Conservation (phyloP, 2,329 filamentous ascomycete genomes). For the Exutisphaerella laricina region DNA sequence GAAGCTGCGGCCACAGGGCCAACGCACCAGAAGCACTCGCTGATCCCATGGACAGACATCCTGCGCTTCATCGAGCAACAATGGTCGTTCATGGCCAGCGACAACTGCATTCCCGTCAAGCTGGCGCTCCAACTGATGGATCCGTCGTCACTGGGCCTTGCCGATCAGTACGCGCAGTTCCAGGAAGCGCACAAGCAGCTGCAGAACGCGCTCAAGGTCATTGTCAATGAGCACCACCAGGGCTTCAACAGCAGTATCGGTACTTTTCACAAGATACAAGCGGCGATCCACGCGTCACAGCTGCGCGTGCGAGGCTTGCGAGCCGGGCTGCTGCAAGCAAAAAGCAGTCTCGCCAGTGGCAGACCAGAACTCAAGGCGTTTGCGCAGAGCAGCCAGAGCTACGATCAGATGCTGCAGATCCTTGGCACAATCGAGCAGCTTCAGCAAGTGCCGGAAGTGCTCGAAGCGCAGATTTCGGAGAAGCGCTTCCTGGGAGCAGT, state of each 20-base stretch:
- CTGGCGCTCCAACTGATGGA: conserved; percentile 93
- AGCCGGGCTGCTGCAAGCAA: conserved; percentile 74
- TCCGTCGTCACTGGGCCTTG: conserved; percentile 84
- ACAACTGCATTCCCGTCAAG: conserved; percentile 87
- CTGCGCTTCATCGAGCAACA: conserved; percentile 78
- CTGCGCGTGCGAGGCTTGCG: conserved; percentile 76
- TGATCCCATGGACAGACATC: conserved; percentile 44
- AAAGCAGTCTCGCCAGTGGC: conserved; percentile 74
- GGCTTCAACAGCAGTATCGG: conserved; percentile 99
- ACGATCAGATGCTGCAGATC: conserved; percentile 81
- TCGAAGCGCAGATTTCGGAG: conserved; percentile 92
- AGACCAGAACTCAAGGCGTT: conserved; percentile 87
- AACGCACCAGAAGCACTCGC: background rate
- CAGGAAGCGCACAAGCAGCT: conserved; percentile 76
- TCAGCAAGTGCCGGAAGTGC: conserved; percentile 79
- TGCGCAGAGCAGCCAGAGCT: conserved; percentile 79
- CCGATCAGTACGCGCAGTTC: conserved; percentile 82
- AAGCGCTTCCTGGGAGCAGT: conserved; percentile 92
- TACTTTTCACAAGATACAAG: conserved; percentile 97
- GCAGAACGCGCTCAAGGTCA: conserved; percentile 86
- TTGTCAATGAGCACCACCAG: conserved; percentile 98
- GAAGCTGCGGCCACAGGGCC: background rate
- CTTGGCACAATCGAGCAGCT: conserved; percentile 71
- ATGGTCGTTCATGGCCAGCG: conserved; percentile 87
- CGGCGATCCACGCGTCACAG: conserved; percentile 84